A percentile compares a stretch with the other conserved stretches of the same genome.
Conservation (phyloP, 2,329 filamentous ascomycete genomes). For the Ceratocystis eucalypticola region DNA sequence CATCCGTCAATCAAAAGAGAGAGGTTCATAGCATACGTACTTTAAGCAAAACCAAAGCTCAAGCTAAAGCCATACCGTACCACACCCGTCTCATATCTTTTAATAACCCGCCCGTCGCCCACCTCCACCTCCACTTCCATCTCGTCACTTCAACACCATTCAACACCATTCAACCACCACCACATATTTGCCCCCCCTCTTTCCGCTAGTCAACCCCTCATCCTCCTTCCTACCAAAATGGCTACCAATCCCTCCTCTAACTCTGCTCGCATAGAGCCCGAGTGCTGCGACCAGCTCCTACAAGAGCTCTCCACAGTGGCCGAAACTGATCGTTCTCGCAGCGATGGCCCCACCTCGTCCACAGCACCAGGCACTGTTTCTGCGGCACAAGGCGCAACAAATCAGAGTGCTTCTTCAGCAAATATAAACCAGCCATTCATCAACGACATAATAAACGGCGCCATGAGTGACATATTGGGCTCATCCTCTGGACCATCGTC, state of each 20-base stretch:
- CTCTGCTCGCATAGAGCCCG: slow-evolving; percentile 14
- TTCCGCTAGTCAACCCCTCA: neutral
- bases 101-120: neutral
- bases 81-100: neutral
- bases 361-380: slow-evolving; percentile 8
- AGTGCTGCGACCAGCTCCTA: slow-evolving; percentile 17
- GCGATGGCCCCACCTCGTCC: slow-evolving; percentile 1
- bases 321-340: slow-evolving; percentile 11
- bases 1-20: neutral
- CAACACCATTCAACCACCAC: no score
- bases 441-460: slow-evolving; percentile 15
- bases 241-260: slow-evolving; percentile 5
- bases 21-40: no score
- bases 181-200: neutral
- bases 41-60: no score
- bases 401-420: neutral
- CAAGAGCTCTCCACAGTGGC: slow-evolving; percentile 16
- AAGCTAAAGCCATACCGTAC: neutral
- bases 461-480: slow-evolving; percentile 14
- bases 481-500: neutral
- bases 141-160: neutral
- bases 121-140: neutral
- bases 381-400: neutral
- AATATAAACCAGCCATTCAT: slow-evolving; percentile 18
- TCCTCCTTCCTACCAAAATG: slow-evolving; percentile 2